These are phyloP conservation scores for Meyerozyma sp. DNA, from an alignment of 1,139 yeast species.

Conservation along the genomic window DNA sequence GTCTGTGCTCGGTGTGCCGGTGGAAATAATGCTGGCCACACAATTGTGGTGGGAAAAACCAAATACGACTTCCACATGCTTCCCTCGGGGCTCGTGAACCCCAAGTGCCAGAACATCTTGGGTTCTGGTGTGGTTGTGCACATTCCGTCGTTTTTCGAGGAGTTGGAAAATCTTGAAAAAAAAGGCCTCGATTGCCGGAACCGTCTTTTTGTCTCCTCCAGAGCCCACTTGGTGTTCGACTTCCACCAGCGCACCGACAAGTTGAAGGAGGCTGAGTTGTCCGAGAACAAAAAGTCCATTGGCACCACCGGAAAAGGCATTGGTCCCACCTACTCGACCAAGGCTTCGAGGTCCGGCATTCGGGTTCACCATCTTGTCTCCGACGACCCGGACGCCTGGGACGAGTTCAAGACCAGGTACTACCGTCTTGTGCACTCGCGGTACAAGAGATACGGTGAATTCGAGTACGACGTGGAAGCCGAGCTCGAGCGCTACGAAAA, in stretches of 20 bases:
- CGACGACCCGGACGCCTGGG: conserved; percentile 90
- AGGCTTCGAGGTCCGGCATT: conserved; percentile 94
- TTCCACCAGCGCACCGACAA: conserved; percentile 97
- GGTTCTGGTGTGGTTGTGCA: conserved; percentile 98
- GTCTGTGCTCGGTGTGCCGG: conserved; percentile 99
- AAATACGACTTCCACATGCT: conserved; percentile 98
- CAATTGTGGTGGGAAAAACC: conserved; percentile 82
- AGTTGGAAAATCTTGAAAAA: conserved; percentile 70
- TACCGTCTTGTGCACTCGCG: conserved; percentile 74
- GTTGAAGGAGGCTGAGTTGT: conserved; percentile 87
- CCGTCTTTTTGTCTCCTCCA: conserved; percentile 80
- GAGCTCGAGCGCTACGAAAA: conserved; percentile 75
- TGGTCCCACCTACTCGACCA: conserved; percentile 97
- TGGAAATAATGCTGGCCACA: conserved; percentile 99
- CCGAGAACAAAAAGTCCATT: conserved; percentile 79
- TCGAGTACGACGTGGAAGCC: conserved; percentile 78
- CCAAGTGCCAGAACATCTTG: conserved; percentile 79
- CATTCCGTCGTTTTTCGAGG: conserved; percentile 87
- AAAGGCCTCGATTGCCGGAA: conserved; percentile 79
- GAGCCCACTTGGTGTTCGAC: conserved; percentile 95
- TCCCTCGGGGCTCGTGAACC: conserved; percentile 94
- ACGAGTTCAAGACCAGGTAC: conserved; percentile 76
- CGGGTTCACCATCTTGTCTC: conserved; percentile 94
- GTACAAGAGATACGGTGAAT: conserved; percentile 86
- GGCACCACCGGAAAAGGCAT: conserved; percentile 99